Percentiles rank a stretch among this genome's conserved stretches.
Evolutionary conservation across 768 basidiomycete species (phyloP).

Genomic region (Mycena capillaripes): DNA sequence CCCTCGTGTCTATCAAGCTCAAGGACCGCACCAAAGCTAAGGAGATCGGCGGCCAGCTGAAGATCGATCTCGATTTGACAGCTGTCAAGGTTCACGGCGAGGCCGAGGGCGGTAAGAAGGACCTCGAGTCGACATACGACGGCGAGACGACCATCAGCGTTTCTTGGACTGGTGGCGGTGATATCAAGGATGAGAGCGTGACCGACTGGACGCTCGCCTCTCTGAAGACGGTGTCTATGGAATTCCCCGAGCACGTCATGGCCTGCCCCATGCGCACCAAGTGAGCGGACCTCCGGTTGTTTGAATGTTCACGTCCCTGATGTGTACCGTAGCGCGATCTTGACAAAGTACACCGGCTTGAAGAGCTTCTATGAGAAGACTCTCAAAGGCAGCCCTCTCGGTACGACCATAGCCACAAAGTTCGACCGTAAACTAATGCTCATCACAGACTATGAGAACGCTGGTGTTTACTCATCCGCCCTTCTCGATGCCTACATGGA

Average conservation of each 20-base stretch:
- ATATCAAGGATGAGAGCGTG: conserved; percentile 10
- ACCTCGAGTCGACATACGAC: conserved; percentile 1
- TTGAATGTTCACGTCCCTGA: neutral
- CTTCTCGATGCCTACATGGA: conserved; percentile 23
- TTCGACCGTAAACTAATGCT: neutral
- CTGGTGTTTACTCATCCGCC: conserved; percentile 17
- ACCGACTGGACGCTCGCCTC: conserved; percentile 13
- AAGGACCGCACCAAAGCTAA: conserved; percentile 3
- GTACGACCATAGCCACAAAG: neutral
- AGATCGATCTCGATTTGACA: neutral
- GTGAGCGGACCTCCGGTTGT: neutral
- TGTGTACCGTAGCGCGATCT: conserved; percentile 6
- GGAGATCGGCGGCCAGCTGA: neutral
- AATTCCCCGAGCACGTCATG: conserved; percentile 19
- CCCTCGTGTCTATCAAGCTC: conserved; percentile 14
- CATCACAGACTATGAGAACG: conserved; percentile 15
- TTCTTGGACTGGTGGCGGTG: neutral
- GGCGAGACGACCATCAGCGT: conserved; percentile 12
- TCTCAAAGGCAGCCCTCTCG: conserved; percentile 5
- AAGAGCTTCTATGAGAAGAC: conserved; percentile 16
- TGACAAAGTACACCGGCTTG: conserved; percentile 12
- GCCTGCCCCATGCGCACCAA: conserved; percentile 19
- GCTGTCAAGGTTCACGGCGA: neutral
- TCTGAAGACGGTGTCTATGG: conserved; percentile 7
- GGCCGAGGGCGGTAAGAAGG: conserved; percentile 1